phyloP scores from a whole-genome alignment of 495 filamentous ascomycete species.

The Neurospora terricola region DNA sequence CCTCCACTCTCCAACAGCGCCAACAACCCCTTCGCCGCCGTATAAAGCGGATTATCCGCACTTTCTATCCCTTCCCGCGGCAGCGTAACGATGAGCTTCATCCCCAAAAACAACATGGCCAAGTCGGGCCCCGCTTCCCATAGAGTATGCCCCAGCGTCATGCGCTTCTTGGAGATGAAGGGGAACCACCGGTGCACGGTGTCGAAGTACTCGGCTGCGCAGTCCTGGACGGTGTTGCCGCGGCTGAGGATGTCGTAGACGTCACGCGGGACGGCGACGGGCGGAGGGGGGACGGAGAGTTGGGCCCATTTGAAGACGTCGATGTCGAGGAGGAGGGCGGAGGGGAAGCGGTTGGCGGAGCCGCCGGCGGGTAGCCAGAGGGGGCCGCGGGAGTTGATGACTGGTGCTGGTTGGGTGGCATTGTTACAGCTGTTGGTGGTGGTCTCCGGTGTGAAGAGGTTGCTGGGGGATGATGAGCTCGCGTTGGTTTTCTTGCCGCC shows the following conservation, averaged over 20 bases:
- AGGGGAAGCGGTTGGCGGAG: conserved; percentile 8
- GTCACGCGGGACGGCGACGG: conserved; percentile 22
- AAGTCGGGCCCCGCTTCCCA: conserved; percentile 37
- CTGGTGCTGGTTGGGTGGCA: not conserved
- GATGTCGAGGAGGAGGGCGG: conserved; percentile 26
- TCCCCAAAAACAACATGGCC: conserved; percentile 37
- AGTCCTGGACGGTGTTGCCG: conserved; percentile 19
- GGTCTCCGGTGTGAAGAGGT: not conserved
- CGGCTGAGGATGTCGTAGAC: conserved; percentile 24
- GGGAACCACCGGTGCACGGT: conserved; percentile 41
- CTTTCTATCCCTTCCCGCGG: conserved; percentile 13
- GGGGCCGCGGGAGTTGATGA: conserved; percentile 1
- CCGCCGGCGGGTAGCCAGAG: conserved; percentile 3
- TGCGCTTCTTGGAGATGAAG: conserved; percentile 38
- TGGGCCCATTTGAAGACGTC: conserved; percentile 25
- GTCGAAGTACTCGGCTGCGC: conserved; percentile 22
- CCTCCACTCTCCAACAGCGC: conserved; percentile 28
- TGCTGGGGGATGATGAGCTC: not conserved
- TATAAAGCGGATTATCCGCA: conserved; percentile 29
- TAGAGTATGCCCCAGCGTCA: conserved; percentile 27
- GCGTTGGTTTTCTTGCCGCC: not conserved
- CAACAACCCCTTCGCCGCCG: conserved; percentile 31
- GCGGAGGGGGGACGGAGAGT: conserved; percentile 20
- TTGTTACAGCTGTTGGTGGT: not conserved
- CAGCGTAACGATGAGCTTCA: conserved; percentile 34